Conservation (phyloP, 139 green algal genomes). For the Chara braunii region DNA sequence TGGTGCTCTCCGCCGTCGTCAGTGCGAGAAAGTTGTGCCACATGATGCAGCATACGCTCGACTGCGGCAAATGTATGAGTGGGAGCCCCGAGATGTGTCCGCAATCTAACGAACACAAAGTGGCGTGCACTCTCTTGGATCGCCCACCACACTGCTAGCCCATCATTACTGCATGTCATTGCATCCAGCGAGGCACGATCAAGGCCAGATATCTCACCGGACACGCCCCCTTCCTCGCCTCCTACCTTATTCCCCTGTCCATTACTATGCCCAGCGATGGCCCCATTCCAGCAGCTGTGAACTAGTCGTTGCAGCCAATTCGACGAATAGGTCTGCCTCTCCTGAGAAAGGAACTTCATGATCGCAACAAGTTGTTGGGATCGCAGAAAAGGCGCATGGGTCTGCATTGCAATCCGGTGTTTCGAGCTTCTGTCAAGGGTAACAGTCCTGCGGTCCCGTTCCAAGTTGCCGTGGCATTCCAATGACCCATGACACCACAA, state of each 20-base stretch:
- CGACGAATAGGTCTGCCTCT: conserved; percentile 1
- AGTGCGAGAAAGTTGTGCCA: background rate
- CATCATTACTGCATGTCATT: conserved; percentile 1
- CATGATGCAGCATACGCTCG: conserved; percentile 41
- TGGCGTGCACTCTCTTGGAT: conserved; percentile 24
- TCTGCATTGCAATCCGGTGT: background rate
- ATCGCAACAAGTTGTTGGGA: conserved; percentile 12
- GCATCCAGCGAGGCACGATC: background rate
- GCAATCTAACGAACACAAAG: background rate
- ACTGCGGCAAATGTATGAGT: conserved; percentile 61
- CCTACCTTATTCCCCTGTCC: no score
- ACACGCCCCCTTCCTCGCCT: no score
- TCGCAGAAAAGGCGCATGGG: background rate
- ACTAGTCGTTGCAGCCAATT: conserved; percentile 25
- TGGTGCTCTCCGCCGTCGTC: no score
- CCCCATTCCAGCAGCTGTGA: background rate
- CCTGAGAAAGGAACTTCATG: conserved; percentile 21
- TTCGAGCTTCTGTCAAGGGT: background rate
- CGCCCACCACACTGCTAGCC: conserved; percentile 4
- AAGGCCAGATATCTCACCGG: no score
- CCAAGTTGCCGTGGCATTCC: background rate
- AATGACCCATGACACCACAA: background rate
- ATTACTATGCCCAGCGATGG: background rate
- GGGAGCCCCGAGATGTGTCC: conserved; percentile 57
- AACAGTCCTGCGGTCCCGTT: background rate